Evolutionary conservation across 2,329 filamentous ascomycete genomes (phyloP), one percentile per base, ranked within the genome.

Genomic region (Harringtonia aguacate): DNA sequence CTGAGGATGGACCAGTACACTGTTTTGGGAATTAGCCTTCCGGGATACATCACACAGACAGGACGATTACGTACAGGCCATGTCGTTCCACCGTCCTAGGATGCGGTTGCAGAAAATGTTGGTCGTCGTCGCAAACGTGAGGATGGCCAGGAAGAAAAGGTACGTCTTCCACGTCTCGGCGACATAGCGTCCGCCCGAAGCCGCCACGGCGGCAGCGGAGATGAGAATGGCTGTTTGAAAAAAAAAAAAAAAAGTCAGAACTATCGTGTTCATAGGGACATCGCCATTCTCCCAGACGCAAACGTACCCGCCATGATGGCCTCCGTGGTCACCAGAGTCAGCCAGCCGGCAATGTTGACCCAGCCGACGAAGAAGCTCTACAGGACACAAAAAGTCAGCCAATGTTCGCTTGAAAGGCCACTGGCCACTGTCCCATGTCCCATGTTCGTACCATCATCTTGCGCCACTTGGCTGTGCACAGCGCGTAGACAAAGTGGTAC

Each of bases 401-500:
- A n/a, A n/a, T n/a, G n/a, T n/a, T n/a, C n/a, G n/a, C n/a, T n/a
- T n/a, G n/a, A n/a, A n/a, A n/a, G n/a, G n/a, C n/a, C n/a, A n/a
- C n/a, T n/a, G n/a, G n/a, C n/a, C n/a, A n/a, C n/a, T n/a, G n/a
- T n/a, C n/a, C n/a, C n/a, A n/a, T n/a, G n/a, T n/a, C n/a, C n/a
- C n/a, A n/a, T n/a, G 15, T 10, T 2, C 46, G 46, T 3, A 44
- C 41, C 9, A 46, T 17, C 18, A 43, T 44, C 27, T 35, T 46
- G 1, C 71, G 15, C 59, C 56, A 6, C 57, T 59, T 0, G 30
- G 18, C 30, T 35, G 36, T 38, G 15, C 46, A 37, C 69, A 73
- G 57, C 10, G 64, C 60, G 47, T 66, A 63, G 2, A 72, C 64
- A 73, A 74, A 79, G 55, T 73, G 77, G 0, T 73, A 74, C 57